Percentiles rank a stretch among this genome's conserved stretches.
These are phyloP conservation scores for Cenchrus americanus DNA, from an alignment of 176 grass and related monocot genomes.

Conservation along the genomic window DNA sequence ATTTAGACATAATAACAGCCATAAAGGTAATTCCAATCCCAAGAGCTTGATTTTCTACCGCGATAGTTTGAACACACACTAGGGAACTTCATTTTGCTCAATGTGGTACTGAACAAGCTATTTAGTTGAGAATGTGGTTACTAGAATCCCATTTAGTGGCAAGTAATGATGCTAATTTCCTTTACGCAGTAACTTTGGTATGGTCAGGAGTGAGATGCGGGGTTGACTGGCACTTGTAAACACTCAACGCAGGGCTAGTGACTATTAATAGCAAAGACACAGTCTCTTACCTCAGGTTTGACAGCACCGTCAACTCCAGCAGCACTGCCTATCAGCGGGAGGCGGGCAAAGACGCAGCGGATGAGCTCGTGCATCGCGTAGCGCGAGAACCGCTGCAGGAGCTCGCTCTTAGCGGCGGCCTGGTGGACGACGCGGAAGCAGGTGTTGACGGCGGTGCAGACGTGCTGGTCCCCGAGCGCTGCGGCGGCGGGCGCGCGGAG, in stretches of 20 bases:
- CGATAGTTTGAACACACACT: not conserved
- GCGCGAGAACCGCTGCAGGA: slow-evolving; percentile 85
- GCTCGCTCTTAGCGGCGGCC: slow-evolving; percentile 67
- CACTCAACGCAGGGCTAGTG: slow-evolving; percentile 10
- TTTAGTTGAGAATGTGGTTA: not conserved
- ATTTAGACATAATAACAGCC: not conserved
- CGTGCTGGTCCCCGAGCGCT: slow-evolving; percentile 81
- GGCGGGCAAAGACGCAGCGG: slow-evolving; percentile 57
- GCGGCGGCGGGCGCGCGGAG: slow-evolving; percentile 59
- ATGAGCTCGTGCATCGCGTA: slow-evolving; percentile 85
- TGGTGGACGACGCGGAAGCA: slow-evolving; percentile 96
- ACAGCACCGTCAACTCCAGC: slow-evolving; percentile 23
- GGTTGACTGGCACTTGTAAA: slow-evolving; percentile 7
- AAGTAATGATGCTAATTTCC: not conserved
- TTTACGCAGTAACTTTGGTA: not conserved
- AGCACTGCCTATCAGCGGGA: slow-evolving; percentile 50
- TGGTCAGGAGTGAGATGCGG: not conserved
- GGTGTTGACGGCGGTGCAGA: slow-evolving; percentile 86
- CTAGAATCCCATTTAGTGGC: not conserved
- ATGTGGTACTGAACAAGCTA: not conserved
- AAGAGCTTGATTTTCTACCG: not conserved
- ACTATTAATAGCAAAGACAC: slow-evolving; percentile 29
- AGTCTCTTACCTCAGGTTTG: slow-evolving; percentile 67
- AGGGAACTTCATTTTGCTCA: not conserved
- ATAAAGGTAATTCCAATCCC: not conserved